Evolutionary conservation across 2,329 filamentous ascomycete genomes (phyloP), one percentile per base, ranked within the genome.

Genomic region (Fusarium udum): DNA sequence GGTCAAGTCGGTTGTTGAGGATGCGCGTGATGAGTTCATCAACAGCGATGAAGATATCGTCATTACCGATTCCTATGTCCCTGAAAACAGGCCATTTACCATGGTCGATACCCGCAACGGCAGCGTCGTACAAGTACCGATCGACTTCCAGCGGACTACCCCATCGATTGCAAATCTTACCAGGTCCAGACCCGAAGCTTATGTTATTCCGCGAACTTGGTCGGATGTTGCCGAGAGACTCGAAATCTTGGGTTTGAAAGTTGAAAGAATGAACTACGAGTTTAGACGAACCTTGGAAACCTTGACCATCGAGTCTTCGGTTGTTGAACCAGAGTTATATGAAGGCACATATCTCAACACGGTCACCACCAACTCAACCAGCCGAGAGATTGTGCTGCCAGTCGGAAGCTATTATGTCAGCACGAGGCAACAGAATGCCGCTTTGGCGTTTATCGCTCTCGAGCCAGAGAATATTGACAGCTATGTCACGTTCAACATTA

Each of bases 391-490:
- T 0, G 48, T 68, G 0, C 7, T 71, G 3, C 67, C 63, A 0
- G 69, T 59, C 0, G 67, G 69, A 12, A 71, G 69, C 5, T 71
- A 59, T 2, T 59, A 62, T 3, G 52, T 71, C 0, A 67, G 68
- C 22, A 53, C 61, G 1, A 46, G 62, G 4, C 69, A 71, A 28
- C 58, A 71, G 13, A 71, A 71, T 31, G 67, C 69, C 0, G 69
- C 67, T 4, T 48, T 71, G 14, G 68, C 63, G 0, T 68, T 71
- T 1, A 63, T 68, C 18, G 49, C 67, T 2, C 40, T 71, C 0
- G 69, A 71, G 31, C 69, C 67, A 0, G 68, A 71, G 43, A 71
- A 63, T 6, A 67, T 68, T 12, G 69, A 68, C 15, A 71, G 63
- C 18, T 71, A 68, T 24, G 67, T 71, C 20, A 53, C 37, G 20